A percentile compares a stretch with the other conserved stretches of the same genome.
Conservation (phyloP, 768 basidiomycete genomes). For the Steccherinum ochraceum region DNA sequence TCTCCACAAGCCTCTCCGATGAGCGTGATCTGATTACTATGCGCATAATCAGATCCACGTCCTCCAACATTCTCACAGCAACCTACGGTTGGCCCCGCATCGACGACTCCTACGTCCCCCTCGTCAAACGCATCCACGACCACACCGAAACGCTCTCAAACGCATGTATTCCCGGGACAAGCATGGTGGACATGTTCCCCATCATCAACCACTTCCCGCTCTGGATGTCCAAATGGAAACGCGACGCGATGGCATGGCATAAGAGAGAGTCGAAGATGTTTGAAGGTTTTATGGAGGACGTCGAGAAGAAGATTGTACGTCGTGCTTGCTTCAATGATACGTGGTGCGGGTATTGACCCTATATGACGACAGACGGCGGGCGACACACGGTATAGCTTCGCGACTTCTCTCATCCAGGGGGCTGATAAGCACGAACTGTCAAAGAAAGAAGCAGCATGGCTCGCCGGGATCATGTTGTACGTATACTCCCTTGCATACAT, state of each 20-base stretch:
- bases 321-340: not conserved
- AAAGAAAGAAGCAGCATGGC: constrained; percentile 13
- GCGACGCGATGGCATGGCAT: constrained; percentile 7
- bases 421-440: constrained; percentile 9
- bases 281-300: not conserved
- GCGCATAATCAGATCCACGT: not conserved
- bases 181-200: constrained; percentile 18
- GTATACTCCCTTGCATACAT: not conserved
- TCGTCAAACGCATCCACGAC: constrained; percentile 4
- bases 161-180: constrained; percentile 11
- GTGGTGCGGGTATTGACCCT: not conserved
- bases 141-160: not conserved
- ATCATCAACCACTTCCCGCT: constrained; percentile 12
- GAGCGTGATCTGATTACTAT: not conserved
- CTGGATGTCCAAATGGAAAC: constrained; percentile 19
- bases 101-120: constrained; percentile 10
- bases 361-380: not conserved
- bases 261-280: not conserved
- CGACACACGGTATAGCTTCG: constrained; percentile 1
- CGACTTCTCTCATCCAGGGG: constrained; percentile 9
- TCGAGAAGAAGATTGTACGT: not conserved
- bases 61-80: constrained; percentile 2
- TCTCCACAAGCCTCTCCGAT: not conserved
- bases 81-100: constrained; percentile 3
- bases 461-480: constrained; percentile 19